Percentiles rank a stretch among this genome's conserved stretches.
phyloP scores from a whole-genome alignment of 2,329 filamentous ascomycete genomes.

The Ceratocystis cubensis region DNA sequence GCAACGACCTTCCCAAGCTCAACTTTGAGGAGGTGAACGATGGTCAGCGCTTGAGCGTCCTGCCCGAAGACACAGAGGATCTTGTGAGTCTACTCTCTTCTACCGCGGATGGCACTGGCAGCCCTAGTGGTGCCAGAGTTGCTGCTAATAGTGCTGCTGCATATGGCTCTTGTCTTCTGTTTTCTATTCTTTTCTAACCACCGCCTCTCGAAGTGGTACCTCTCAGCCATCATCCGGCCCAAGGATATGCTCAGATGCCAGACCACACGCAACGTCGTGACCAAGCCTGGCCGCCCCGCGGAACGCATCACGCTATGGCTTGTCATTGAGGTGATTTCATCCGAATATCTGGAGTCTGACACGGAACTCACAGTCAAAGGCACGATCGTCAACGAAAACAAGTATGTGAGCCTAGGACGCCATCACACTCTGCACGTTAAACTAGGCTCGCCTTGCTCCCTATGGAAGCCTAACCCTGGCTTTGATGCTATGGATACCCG shows the following conservation, averaged over 20 bases:
- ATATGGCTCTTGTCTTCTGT: background rate
- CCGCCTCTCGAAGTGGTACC: constrained; percentile 38
- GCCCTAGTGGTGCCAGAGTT: background rate
- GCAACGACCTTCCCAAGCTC: background rate
- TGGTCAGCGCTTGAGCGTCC: constrained; percentile 31
- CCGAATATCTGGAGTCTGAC: constrained; percentile 45
- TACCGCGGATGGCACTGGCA: constrained; percentile 4
- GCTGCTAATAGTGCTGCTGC: too few species aligned
- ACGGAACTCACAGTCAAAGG: constrained; percentile 46
- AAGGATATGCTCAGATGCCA: constrained; percentile 43
- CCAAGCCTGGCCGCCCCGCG: constrained; percentile 37
- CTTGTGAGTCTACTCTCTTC: constrained; percentile 30
- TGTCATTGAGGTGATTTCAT: constrained; percentile 44
- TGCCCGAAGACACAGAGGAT: constrained; percentile 36
- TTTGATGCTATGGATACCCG: constrained; percentile 86
- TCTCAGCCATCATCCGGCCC: constrained; percentile 46
- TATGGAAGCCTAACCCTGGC: constrained; percentile 64
- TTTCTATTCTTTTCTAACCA: background rate
- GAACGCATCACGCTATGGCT: constrained; percentile 46
- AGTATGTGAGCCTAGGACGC: constrained; percentile 40
- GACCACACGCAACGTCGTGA: constrained; percentile 44
- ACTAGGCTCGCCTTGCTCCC: constrained; percentile 70
- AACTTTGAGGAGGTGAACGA: constrained; percentile 31
- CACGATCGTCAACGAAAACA: constrained; percentile 41
- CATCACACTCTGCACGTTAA: constrained; percentile 65